Evolutionary conservation across 2,329 filamentous ascomycete genomes (phyloP), one percentile per base, ranked within the genome.

Genomic region (Sarocladium brachiariae): DNA sequence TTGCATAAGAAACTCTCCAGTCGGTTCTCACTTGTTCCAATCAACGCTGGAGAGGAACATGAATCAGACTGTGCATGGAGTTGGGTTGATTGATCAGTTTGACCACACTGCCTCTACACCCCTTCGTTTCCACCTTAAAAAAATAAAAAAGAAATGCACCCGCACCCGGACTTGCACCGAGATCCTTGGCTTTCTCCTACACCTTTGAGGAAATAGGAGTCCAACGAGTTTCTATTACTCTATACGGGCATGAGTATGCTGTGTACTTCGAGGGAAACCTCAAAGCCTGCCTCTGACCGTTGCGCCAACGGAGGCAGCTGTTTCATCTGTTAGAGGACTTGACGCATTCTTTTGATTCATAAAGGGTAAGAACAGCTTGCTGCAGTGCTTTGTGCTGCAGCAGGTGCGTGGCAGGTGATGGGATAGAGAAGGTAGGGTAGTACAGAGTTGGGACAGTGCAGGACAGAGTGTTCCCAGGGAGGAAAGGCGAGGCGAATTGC

Each of bases 171-270:
- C 64, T 65, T 66, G 63, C 61, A 66, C 63, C 63, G 55, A 56
- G 63, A 64, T 65, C 61, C 61, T 65, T 65, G 63, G 61, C 63
- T 66, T 34, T 54, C 58, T 50, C 58, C 57, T 61, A 62, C 53
- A 54, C 53, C 51, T 16, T 43, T 16, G 16, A 5, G 21, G 54
- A n/a, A 54, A 59, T 63, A 65, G 62, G 63, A 65, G 63, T 59
- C 63, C 60, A 64, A 64, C 62, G 62, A 65, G 62, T 63, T 65
- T 50, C 63, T 65, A 62, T 63, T 63, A 63, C 61, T 63, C 60
- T 63, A 63, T 64, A 62, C 62, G 62, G 62, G 61, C 53, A 52
- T 53, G 35, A 25, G 23, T 21, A 33, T 47, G 24, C 25, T 45
- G 35, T 6, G 33, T 35, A 14, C 33, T 14, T 14, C 5, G 23